These are phyloP conservation scores for Ricinus communis DNA, from an alignment of 345 rosid genomes.

Conservation along the genomic window DNA sequence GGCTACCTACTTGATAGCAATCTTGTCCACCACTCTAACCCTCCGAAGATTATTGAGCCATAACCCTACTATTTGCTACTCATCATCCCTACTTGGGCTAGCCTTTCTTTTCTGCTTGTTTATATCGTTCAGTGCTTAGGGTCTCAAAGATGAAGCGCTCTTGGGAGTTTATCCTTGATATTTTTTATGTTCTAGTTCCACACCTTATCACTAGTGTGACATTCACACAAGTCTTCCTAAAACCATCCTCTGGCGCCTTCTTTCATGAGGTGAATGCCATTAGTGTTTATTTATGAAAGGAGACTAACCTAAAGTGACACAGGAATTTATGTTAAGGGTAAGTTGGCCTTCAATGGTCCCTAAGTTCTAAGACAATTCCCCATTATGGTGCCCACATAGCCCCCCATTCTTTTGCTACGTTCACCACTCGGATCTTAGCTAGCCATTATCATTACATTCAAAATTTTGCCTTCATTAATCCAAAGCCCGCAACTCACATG, in stretches of 20 bases:
- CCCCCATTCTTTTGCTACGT: slow-evolving; percentile 1
- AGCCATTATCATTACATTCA: neutral
- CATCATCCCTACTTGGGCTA: neutral
- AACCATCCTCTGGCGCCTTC: too few species aligned
- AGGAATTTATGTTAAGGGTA: neutral
- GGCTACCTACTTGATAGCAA: neutral
- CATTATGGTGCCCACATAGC: neutral
- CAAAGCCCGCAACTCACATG: too few species aligned
- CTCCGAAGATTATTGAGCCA: neutral
- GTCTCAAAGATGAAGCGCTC: neutral
- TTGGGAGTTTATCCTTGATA: too few species aligned
- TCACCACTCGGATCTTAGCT: neutral
- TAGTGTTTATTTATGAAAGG: neutral
- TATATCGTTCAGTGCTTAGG: neutral
- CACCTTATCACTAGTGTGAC: neutral
- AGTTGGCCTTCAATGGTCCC: slow-evolving; percentile 7
- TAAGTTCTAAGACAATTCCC: neutral
- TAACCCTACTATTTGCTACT: neutral
- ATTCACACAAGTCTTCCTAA: neutral
- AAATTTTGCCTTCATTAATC: neutral
- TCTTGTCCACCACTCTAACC: neutral
- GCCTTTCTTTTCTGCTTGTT: neutral
- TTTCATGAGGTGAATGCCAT: neutral
- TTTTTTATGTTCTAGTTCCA: neutral
- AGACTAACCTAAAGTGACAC: neutral